Conservation (phyloP, 192 early-diverging fungal genomes). For the Anaeromyces robustus region DNA sequence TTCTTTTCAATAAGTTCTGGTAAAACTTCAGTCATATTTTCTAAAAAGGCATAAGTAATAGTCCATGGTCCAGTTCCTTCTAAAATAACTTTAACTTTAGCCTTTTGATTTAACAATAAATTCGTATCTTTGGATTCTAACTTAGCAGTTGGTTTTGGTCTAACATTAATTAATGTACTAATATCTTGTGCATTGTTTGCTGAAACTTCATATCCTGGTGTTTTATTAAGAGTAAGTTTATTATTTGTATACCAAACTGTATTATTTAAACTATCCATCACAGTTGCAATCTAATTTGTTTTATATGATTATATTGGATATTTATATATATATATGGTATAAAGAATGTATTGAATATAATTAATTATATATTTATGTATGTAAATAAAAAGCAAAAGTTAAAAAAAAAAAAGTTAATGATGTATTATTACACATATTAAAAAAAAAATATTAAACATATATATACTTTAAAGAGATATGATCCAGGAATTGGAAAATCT, state of each 20-base stretch:
- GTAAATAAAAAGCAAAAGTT: too few relatives aligned
- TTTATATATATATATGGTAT: not conserved
- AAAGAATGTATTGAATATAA: too few relatives aligned
- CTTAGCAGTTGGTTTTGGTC: not conserved
- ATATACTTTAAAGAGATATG: not conserved
- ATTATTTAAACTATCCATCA: not conserved
- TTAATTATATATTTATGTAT: too few relatives aligned
- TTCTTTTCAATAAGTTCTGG: not conserved
- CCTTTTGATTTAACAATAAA: not conserved
- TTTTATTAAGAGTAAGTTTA: not conserved
- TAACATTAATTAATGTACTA: not conserved
- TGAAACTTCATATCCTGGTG: not conserved
- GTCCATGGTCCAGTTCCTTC: not conserved
- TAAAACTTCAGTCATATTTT: not conserved
- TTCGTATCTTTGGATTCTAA: not conserved
- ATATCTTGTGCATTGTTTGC: not conserved
- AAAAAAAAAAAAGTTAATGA: too few relatives aligned
- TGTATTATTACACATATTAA: too few relatives aligned
- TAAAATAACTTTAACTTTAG: not conserved
- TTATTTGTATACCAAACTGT: not conserved
- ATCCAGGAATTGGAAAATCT: not conserved
- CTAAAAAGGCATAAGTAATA: not conserved
- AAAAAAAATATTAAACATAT: too few relatives aligned
- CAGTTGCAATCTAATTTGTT: not conserved
- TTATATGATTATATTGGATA: too few relatives aligned